A percentile compares a stretch with the other conserved stretches of the same genome.
phyloP scores from a whole-genome alignment of 108 stramenopile genomes.

The Cylindrotheca closterium region DNA sequence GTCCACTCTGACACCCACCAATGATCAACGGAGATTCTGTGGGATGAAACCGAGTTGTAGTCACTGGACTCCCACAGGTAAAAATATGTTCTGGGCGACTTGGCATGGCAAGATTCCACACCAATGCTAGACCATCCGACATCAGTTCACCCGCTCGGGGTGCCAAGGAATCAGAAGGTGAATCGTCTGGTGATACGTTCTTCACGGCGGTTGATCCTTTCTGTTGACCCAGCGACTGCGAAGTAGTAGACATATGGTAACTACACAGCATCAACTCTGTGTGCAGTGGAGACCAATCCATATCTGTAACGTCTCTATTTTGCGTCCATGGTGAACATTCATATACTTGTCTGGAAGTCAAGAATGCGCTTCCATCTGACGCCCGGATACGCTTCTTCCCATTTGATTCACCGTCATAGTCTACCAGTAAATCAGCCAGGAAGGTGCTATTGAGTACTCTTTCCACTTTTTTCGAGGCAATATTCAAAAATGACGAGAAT shows the following conservation, averaged over 20 bases:
- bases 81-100: conserved; percentile 85
- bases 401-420: conserved; percentile 61
- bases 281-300: conserved; percentile 86
- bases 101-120: conserved; percentile 86
- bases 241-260: conserved; percentile 58
- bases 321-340: conserved; percentile 72
- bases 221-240: conserved; percentile 27
- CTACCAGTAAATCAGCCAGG: conserved; percentile 62
- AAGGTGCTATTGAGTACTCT: conserved; percentile 60
- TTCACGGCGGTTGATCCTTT: conserved; percentile 40
- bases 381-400: conserved; percentile 25
- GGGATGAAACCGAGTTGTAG: conserved; percentile 74
- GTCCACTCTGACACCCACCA: conserved; percentile 80
- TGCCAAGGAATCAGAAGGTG: conserved; percentile 63
- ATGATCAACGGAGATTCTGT: conserved; percentile 79
- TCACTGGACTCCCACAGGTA: conserved; percentile 79
- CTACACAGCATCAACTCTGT: conserved; percentile 73
- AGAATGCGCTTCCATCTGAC: conserved; percentile 50
- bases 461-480: conserved; percentile 84
- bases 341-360: conserved; percentile 61
- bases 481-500: conserved; percentile 71
- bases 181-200: conserved; percentile 58
- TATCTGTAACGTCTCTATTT: conserved; percentile 67
- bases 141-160: conserved; percentile 50
- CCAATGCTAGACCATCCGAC: conserved; percentile 72